Evolutionary conservation across 176 grass and related monocot species (phyloP).

Genomic region (Carex pumila): DNA sequence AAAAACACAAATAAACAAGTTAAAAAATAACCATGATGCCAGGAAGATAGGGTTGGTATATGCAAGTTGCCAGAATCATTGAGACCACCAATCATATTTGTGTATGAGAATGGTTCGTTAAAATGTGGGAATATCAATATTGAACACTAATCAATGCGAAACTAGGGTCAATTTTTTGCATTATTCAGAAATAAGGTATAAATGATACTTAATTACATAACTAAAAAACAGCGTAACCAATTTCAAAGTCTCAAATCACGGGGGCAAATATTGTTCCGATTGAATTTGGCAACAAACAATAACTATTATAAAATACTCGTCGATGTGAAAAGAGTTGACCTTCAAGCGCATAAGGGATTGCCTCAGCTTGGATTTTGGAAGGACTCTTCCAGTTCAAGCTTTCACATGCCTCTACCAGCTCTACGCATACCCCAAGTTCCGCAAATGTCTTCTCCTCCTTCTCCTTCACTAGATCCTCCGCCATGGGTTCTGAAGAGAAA

Average conservation of each 20-base stretch:
- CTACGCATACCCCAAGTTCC: conserved; percentile 20
- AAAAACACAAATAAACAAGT: background rate
- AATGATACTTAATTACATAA: background rate
- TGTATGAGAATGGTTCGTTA: background rate
- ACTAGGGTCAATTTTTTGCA: background rate
- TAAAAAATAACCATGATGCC: background rate
- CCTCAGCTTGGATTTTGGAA: conserved; percentile 20
- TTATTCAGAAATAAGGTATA: background rate
- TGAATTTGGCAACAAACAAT: background rate
- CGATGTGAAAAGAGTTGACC: background rate
- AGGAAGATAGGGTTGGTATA: background rate
- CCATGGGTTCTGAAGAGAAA: background rate
- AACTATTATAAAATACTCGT: background rate
- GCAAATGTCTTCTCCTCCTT: conserved; percentile 20
- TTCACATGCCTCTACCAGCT: conserved; percentile 27
- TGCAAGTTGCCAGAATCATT: background rate
- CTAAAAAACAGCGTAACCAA: background rate
- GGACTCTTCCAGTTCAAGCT: conserved; percentile 27
- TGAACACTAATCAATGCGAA: background rate
- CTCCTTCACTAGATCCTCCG: conserved; percentile 2
- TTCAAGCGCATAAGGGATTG: conserved; percentile 27
- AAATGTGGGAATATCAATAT: too few relatives aligned
- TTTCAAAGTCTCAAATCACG: background rate
- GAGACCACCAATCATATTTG: background rate
- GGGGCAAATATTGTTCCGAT: background rate